Evolutionary conservation across 495 filamentous ascomycete species (phyloP).

Genomic region (Durotheca rogersii): DNA sequence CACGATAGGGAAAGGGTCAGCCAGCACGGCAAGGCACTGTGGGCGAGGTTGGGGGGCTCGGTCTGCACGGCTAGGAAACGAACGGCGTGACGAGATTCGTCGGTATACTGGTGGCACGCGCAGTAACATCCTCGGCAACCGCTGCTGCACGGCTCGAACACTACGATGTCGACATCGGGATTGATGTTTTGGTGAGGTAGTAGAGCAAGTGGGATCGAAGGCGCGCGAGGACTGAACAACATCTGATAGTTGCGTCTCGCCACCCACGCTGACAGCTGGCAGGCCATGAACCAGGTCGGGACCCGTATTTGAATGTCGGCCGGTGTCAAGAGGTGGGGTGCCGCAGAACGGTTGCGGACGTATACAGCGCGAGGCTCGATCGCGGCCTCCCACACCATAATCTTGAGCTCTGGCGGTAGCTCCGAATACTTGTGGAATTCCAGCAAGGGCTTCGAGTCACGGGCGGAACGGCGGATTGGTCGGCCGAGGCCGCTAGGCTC

Average conservation of each 20-base stretch:
- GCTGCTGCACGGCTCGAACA: constrained; percentile 35
- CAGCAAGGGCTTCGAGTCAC: constrained; percentile 29
- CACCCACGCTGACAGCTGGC: constrained; percentile 14
- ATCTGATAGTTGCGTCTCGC: constrained; percentile 19
- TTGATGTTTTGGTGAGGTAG: constrained; percentile 20
- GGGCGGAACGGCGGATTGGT: constrained; percentile 25
- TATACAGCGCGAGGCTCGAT: constrained; percentile 30
- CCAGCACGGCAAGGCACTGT: constrained; percentile 26
- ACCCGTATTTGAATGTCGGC: constrained; percentile 21
- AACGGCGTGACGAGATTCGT: constrained; percentile 26
- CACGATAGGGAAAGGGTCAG: constrained; percentile 26
- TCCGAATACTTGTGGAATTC: constrained; percentile 25
- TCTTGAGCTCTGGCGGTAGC: constrained; percentile 28
- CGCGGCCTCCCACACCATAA: constrained; percentile 35
- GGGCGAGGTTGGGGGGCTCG: constrained; percentile 17
- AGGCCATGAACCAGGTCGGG: constrained; percentile 32
- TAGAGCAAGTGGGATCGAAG: neutral
- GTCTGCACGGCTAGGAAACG: constrained; percentile 29
- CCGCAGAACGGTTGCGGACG: constrained; percentile 29
- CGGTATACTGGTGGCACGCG: constrained; percentile 31
- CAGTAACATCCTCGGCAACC: constrained; percentile 35
- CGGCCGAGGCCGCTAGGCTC: neutral
- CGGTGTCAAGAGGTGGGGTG: neutral
- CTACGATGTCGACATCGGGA: constrained; percentile 25
- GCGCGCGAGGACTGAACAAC: constrained; percentile 11